Percentiles rank a stretch among this genome's conserved stretches.
Conservation (phyloP, 2,329 filamentous ascomycete species). For the Dichotomopilus funicola region DNA sequence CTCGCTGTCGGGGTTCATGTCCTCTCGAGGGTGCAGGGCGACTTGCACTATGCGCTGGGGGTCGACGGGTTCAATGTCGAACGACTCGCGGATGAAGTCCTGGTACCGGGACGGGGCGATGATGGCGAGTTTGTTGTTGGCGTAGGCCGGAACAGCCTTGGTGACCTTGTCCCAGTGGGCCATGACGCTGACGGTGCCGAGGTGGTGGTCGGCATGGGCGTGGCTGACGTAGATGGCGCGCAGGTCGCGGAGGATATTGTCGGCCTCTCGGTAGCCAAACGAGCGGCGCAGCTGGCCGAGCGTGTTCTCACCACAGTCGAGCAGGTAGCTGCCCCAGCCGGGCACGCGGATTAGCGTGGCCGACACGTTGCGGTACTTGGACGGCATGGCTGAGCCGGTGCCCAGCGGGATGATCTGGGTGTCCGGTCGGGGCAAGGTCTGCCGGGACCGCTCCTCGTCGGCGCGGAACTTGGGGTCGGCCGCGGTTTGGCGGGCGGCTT, state of each 20-base stretch:
- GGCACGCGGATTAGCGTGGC: slow-evolving; percentile 79
- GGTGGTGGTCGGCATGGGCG: slow-evolving; percentile 91
- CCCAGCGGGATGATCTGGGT: slow-evolving; percentile 81
- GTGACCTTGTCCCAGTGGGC: slow-evolving; percentile 65
- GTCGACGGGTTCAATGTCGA: slow-evolving; percentile 69
- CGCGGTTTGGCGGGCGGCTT: slow-evolving; percentile 38
- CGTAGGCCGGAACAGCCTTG: slow-evolving; percentile 29
- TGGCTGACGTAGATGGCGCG: slow-evolving; percentile 89
- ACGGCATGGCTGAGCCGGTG: slow-evolving; percentile 84
- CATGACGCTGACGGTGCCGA: slow-evolving; percentile 77
- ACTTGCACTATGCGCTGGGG: slow-evolving; percentile 2
- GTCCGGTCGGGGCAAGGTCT: slow-evolving; percentile 65
- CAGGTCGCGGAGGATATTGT: slow-evolving; percentile 68
- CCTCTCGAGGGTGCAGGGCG: slow-evolving; percentile 1
- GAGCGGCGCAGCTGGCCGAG: slow-evolving; percentile 77
- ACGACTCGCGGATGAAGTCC: slow-evolving; percentile 72
- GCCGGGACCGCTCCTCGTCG: slow-evolving; percentile 45
- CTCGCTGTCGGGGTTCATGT: slow-evolving; percentile 20
- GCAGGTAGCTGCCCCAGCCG: slow-evolving; percentile 76
- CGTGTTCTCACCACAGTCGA: slow-evolving; percentile 91
- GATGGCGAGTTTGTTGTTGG: slow-evolving; percentile 46
- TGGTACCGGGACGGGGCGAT: slow-evolving; percentile 67
- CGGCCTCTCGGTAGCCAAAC: slow-evolving; percentile 58
- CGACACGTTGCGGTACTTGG: slow-evolving; percentile 93
- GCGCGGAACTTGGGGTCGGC: slow-evolving; percentile 40